Base-by-base conservation (phyloP, 108 stramenopile species). In the Licmophora abbreviata region DNA sequence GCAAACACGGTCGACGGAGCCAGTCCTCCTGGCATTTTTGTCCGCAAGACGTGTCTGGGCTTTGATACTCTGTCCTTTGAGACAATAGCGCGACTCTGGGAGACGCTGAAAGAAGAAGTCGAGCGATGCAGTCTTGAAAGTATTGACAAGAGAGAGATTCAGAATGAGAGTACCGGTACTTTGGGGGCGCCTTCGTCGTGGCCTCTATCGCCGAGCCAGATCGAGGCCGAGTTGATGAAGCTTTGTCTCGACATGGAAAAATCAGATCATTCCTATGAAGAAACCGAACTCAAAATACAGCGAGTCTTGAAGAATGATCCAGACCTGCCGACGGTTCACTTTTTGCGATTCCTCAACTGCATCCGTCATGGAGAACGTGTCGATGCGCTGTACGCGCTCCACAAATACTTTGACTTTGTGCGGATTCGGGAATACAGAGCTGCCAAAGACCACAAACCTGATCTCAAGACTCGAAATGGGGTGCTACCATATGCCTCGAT, bases 341-440 rank as follows among this genome's bases (percentile, higher is more conserved):
- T 92, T 54, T 59, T 90, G 32, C 51, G 79, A 15, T 92, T 76
- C 57, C 57, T 92, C 22, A 79, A 85, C 41, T 91, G 84, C 55
- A 51, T 94, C 15, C 64, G 69, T 24, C 59, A 81, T 44, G 70
- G 79, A 18, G 85, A 94, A 59, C 77, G 83, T 25, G 67, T 66
- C 8, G 76, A 69, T 6, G 88, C 95, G 36, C 52, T 96, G 18
- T 88, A 96, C 50, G 71, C 76, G 20, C 71, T 96, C 26, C 95
- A 96, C 61, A 75, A 85, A 25, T 96, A 90, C 73, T 93, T 93
- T 67, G 95, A 95, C 57, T 92, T 91, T 55, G 85, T 86, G 30
- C 76, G 81, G 68, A 75, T 90, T 23, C 62, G 74, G 31, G 74
- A 77, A 40, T 33, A 68, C 1, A 69, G 58, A 56, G 69, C 29